A percentile compares a stretch with the other conserved stretches of the same genome.
Conservation (phyloP, 257 asterid species). For the Thymus quinquecostatus region DNA sequence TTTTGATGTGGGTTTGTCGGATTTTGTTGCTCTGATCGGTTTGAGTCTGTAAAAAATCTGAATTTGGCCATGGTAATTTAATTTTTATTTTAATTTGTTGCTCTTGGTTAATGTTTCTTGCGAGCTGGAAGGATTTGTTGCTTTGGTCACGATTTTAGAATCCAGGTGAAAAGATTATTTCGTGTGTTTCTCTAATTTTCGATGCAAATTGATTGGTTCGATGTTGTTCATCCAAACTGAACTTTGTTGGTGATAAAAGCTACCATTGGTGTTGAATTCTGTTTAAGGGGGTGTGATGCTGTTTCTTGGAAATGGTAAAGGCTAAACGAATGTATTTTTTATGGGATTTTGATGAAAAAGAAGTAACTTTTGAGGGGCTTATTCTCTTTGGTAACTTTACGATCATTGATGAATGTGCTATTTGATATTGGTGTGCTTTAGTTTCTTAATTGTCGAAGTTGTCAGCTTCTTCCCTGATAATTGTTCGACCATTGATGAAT, state of each 20-base stretch:
- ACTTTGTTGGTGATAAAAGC: background rate
- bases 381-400: background rate
- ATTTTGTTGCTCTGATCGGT: conserved; percentile 24
- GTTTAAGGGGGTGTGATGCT: background rate
- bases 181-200: background rate
- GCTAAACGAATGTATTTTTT: background rate
- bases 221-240: background rate
- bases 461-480: background rate
- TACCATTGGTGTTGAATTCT: background rate
- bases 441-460: conserved; percentile 4
- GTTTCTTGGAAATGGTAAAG: background rate
- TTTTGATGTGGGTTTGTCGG: conserved; percentile 25
- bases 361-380: too few species aligned
- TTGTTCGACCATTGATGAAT: too few species aligned
- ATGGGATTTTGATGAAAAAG: background rate
- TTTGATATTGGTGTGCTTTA: background rate
- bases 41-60: background rate
- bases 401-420: too few species aligned
- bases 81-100: too few species aligned
- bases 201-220: background rate
- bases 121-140: conserved; percentile 24
- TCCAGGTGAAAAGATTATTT: too few species aligned
- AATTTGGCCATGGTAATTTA: background rate
- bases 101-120: background rate
- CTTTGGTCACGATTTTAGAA: background rate